Base-by-base conservation (phyloP, 192 early-diverging fungal genomes). In the Coemansia interrupta region DNA sequence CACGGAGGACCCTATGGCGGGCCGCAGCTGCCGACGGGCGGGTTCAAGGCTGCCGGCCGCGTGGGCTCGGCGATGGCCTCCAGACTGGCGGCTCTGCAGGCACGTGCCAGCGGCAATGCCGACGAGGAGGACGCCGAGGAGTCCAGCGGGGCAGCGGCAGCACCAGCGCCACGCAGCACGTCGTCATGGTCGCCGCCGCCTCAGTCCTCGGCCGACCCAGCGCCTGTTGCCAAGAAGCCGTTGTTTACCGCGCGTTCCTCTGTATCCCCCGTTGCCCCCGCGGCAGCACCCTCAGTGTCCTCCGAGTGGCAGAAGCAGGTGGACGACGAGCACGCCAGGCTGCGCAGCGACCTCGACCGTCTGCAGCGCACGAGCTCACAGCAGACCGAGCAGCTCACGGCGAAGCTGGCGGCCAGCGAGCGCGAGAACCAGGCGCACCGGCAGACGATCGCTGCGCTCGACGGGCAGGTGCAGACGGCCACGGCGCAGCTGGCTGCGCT, bases 31-130 rank as follows among this genome's bases (percentile, higher is more conserved):
- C 75, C 75, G 0, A 52, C 62, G 0, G 70, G 75, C 38, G 75
- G 75, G 13, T 78, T 78, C 62, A 72, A 68, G 70, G 58, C 75
- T 46, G 72, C 55, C 32, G 66, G 69, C 4, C 64, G 70, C 9
- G 54, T 78, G 4, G 75, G 66, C 0, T 78, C 75, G 1, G 75
- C 69, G 13, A 78, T 78, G 75, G 75, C 75, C 0, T 68, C 65
- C 58, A 65, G 75, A 12, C 52, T 78, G 62, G 75, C 75, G 20
- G 75, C 75, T 7, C 46, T 78, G 47, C 75, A 78, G 60, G 69
- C 69, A 6, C 70, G 62, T 2, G 63, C 70, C 9, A 60, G 55
- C 20, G 64, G 69, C 0, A 42, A 42, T 32, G 36, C 14, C 30
- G 51, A 49, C 18, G 68, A 48, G 15, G 60, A 49, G 17, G 70